Conservation (phyloP, 306 rosid genomes). For the Inga leiocalycina region DNA sequence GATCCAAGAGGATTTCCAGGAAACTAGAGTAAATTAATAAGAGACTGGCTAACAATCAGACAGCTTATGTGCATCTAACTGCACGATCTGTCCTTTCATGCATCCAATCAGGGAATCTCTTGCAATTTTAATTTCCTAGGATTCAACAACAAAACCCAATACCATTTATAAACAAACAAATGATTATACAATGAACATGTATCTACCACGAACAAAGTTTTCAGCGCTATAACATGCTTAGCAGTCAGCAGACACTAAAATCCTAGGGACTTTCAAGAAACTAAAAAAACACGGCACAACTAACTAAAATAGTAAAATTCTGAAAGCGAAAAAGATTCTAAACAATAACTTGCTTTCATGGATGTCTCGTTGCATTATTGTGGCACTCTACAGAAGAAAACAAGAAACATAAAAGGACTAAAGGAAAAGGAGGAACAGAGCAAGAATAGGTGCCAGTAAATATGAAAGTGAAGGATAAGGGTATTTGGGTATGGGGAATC, state of each 20-base stretch:
- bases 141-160: neutral
- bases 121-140: neutral
- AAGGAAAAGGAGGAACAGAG: neutral
- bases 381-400: neutral
- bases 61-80: neutral
- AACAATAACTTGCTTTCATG: neutral
- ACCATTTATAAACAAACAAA: neutral
- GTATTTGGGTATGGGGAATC: neutral
- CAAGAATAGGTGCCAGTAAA: neutral
- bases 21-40: neutral
- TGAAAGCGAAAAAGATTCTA: neutral
- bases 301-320: neutral
- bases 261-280: neutral
- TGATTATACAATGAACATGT: neutral
- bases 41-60: neutral
- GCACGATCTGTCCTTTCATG: neutral
- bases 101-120: neutral
- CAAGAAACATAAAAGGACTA: neutral
- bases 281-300: neutral
- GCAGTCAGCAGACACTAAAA: neutral
- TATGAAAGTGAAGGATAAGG: neutral
- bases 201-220: neutral
- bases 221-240: neutral
- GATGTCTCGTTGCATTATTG: neutral
- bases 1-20: neutral